Base-by-base conservation (phyloP, 257 asterid genomes). In the Lavandula angustifolia region DNA sequence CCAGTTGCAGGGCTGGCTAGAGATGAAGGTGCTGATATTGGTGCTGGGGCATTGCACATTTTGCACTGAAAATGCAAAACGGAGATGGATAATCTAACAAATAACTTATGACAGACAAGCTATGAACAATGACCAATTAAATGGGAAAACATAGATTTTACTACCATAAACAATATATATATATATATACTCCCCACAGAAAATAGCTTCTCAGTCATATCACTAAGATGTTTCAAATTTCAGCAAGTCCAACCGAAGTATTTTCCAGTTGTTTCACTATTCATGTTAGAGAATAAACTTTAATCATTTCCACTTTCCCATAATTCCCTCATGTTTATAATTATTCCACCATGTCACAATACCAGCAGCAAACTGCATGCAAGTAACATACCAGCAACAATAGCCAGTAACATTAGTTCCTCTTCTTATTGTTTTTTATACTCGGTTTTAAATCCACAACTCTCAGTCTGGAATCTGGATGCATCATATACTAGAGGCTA, bases 21-120 rank as follows among this genome's bases (percentile, higher is more conserved):
- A 80, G 98, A 81, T 67, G 84, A 66, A 38, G 89, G 66, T 67
- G 79, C 73, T 67, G 77, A 77, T 49, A 71, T 74, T 44, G 87
- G 82, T 68, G 76, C 66, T 55, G 85, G 75, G 67, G 88, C 81
- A 79, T 75, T 80, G 84, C 98, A 91, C 70, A 86, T 86, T 81
- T 88, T 91, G 80, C 96, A 91, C 96, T 91, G 61, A 78, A 84
- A 66, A 43, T 69, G 70, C 71, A 68, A 49, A 54, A 51, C 18
- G 17, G 17, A 84, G 82, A 80, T 69, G 50, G 46, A 52, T 59
- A 40, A 47, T 38, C 62, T 61, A 27, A 59, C 31, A 34, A 76
- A 18, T 57, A 60, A 60, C 1, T 35, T 6, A 61, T 33, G 66
- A 9, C 32, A 12, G 29, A 63, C 43, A 8, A 32, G 42, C 49